Percentiles rank a stretch among this genome's conserved stretches.
Evolutionary conservation across 768 basidiomycete species (phyloP).

Genomic region (Xerocomellus dryophilus): DNA sequence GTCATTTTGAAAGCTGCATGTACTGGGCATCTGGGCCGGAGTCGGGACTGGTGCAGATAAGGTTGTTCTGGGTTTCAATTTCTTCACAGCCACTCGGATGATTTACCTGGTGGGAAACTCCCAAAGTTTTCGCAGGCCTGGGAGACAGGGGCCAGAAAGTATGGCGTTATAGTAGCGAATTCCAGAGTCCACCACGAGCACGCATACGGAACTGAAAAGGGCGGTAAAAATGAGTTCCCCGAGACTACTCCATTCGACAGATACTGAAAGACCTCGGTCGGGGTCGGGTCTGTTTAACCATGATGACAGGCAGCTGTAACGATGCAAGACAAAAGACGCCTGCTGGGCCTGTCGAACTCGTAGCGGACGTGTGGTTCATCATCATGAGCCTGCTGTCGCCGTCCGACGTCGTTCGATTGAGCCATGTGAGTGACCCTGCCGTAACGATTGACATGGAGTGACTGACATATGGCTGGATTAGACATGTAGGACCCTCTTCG

Average conservation of each 20-base stretch:
- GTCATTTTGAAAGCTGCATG: too few species aligned
- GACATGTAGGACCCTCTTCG: constrained; percentile 27
- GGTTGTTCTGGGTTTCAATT: too few species aligned
- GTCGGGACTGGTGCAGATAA: too few species aligned
- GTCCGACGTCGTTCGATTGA: constrained; percentile 22
- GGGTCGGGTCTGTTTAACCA: not conserved
- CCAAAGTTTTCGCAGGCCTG: constrained; percentile 18
- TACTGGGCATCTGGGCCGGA: too few species aligned
- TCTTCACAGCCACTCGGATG: too few species aligned
- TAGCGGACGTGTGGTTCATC: constrained; percentile 29
- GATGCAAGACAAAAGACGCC: not conserved
- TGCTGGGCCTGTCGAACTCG: constrained; percentile 13
- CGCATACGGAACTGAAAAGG: not conserved
- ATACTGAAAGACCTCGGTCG: not conserved
- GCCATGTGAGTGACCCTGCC: constrained; percentile 20
- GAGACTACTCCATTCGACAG: not conserved
- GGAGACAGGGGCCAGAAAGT: constrained; percentile 3
- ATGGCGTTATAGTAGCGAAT: constrained; percentile 25
- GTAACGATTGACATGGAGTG: too few species aligned
- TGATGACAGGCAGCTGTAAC: not conserved
- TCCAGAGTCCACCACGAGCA: constrained; percentile 3
- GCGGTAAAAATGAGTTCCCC: constrained; percentile 9
- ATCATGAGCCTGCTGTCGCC: constrained; percentile 30
- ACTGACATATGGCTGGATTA: not conserved
- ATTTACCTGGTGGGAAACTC: too few species aligned